phyloP scores from a whole-genome alignment of 2,329 filamentous ascomycete species.

The Colletotrichum sp. region DNA sequence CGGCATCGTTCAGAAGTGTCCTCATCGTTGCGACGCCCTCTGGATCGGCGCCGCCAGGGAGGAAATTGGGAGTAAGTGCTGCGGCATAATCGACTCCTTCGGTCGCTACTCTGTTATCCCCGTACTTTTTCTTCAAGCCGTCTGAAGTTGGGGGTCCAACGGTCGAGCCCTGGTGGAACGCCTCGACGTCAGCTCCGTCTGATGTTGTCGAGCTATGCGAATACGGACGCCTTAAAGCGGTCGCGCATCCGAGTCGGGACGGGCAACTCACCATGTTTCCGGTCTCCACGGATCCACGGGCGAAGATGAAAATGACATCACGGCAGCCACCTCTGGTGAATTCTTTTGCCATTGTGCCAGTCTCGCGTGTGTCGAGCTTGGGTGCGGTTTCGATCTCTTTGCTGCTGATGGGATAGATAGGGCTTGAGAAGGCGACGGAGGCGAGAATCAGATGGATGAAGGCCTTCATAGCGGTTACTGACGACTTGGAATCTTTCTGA shows the following conservation, averaged over 20 bases:
- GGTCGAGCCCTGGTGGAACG: slow-evolving; percentile 1
- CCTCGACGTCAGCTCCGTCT: not conserved
- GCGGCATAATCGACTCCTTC: slow-evolving; percentile 39
- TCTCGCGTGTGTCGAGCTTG: not conserved
- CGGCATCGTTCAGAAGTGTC: slow-evolving; percentile 36
- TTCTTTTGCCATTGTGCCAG: not conserved
- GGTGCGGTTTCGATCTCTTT: not conserved
- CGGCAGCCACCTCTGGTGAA: slow-evolving; percentile 2
- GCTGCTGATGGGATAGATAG: not conserved
- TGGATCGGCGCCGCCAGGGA: slow-evolving; percentile 32
- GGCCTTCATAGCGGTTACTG: not conserved
- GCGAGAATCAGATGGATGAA: not conserved
- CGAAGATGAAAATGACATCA: slow-evolving; percentile 42
- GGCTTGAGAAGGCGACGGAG: not conserved
- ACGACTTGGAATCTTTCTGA: not conserved
- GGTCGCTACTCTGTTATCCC: slow-evolving; percentile 22
- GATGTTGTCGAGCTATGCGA: not conserved
- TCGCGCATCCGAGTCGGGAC: not conserved
- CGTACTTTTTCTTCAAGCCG: slow-evolving; percentile 20
- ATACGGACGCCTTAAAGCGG: slow-evolving; percentile 26
- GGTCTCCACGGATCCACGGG: slow-evolving; percentile 39
- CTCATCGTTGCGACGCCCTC: slow-evolving; percentile 34
- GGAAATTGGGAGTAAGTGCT: slow-evolving; percentile 33
- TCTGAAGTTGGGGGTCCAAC: slow-evolving; percentile 23
- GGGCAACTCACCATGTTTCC: slow-evolving; percentile 39